Evolutionary conservation across 805 yeast species (phyloP), one percentile per base, ranked within the genome.

Genomic region (Schwanniomyces sp.): DNA sequence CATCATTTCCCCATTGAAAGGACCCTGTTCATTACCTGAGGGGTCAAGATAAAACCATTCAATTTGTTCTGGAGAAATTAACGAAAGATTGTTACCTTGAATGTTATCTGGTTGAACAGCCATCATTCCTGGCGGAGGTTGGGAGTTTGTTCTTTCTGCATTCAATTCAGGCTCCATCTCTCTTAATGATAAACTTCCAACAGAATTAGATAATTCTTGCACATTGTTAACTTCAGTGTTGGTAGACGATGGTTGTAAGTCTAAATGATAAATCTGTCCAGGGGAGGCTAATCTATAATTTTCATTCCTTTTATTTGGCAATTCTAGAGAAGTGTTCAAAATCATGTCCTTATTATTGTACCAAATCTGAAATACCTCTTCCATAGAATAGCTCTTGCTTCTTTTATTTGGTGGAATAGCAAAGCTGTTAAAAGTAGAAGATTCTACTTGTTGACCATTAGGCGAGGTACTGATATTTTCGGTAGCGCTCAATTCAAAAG

Each of bases 11-110:
- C 91, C 90, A 41, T 74, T 72, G 65, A 89, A 89, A 3, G 96
- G 96, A 18, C 96, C 96, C 61, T 88, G 96, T 51, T 81, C 83
- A 43, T 67, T 75, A 4, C 87, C 88, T 36, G 75, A 63, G 0
- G 88, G 82, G 62, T 89, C 96, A 46, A 84, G 67, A 62, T 89
- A 89, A 48, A 69, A 68, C 96, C 96, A 89, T 42, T 75, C 68
- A 54, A 84, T 73, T 44, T 71, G 63, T 26, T 63, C 70, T 1
- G 82, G 75, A 1, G 68, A 57, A 11, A 76, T 36, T 14, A 53
- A 30, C 52, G 52, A 14, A 46, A 60, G 26, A 11, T 40, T 44
- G 26, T 43, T n/a, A 16, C 40, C 17, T 36, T 37, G 41, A 27
- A 4, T 16, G 16, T 16, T 17, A 9, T 48, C 41, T 8, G 43